Conservation (phyloP, 495 filamentous ascomycete species). For the Trichoderma virens region DNA sequence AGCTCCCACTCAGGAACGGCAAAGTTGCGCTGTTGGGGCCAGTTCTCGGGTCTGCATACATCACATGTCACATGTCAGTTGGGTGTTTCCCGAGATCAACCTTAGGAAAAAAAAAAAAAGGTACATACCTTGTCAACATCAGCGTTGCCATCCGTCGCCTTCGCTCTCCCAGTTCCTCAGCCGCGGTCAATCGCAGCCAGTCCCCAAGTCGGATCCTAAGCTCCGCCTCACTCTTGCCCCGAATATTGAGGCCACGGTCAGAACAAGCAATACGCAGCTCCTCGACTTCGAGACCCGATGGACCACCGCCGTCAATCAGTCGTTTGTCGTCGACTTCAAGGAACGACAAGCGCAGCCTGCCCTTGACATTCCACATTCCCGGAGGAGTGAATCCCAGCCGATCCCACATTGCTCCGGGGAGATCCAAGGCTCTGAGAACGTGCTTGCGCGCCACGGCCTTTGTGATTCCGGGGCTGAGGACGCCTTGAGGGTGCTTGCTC, state of each 20-base stretch:
- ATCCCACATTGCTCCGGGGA: constrained; percentile 27
- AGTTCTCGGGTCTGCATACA: constrained; percentile 11
- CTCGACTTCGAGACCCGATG: constrained; percentile 25
- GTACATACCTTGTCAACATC: constrained; percentile 9
- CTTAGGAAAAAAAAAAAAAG: neutral
- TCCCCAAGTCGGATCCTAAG: constrained; percentile 21
- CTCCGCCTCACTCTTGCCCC: constrained; percentile 18
- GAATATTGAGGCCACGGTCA: constrained; percentile 34
- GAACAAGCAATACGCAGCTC: constrained; percentile 36
- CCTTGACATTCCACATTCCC: constrained; percentile 10
- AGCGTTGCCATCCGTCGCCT: constrained; percentile 13
- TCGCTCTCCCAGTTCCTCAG: constrained; percentile 11
- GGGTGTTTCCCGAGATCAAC: neutral
- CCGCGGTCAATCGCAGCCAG: constrained; percentile 29
- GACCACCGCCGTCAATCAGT: constrained; percentile 29
- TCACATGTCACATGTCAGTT: neutral
- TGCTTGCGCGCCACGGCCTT: constrained; percentile 34
- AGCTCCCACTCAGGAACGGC: constrained; percentile 12
- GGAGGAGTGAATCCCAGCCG: constrained; percentile 17
- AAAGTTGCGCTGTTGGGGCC: constrained; percentile 11
- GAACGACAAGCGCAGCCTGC: constrained; percentile 40
- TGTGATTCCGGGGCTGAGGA: constrained; percentile 7
- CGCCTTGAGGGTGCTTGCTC: neutral
- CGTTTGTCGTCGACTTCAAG: constrained; percentile 38
- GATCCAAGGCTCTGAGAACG: constrained; percentile 22